Conservation (phyloP, 257 asterid genomes). For the Fraxinus americana region DNA sequence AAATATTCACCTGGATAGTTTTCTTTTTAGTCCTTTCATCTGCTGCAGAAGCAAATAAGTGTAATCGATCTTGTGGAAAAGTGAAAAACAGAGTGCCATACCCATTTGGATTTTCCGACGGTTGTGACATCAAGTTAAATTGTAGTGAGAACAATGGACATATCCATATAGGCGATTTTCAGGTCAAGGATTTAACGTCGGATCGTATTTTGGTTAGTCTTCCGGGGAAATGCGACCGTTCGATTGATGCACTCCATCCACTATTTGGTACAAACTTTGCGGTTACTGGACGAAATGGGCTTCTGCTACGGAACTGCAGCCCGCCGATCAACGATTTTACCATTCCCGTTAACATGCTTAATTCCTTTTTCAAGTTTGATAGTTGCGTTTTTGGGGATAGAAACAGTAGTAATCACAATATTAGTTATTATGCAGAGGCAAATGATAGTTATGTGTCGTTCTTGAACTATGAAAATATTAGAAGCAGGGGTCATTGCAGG, state of each 20-base stretch:
- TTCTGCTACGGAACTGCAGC: slow-evolving; percentile 32
- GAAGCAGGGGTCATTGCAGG: slow-evolving; percentile 4
- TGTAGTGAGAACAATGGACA: slow-evolving; percentile 26
- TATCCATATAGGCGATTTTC: slow-evolving; percentile 30
- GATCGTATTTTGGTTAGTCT: slow-evolving; percentile 29
- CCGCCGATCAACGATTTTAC: slow-evolving; percentile 20
- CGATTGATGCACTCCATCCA: slow-evolving; percentile 23
- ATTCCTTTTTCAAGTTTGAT: background rate
- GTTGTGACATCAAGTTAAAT: slow-evolving; percentile 33
- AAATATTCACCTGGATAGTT: slow-evolving; percentile 11
- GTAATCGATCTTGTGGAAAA: slow-evolving; percentile 24
- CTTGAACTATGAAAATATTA: slow-evolving; percentile 15
- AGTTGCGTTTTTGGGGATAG: slow-evolving; percentile 18
- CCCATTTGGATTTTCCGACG: slow-evolving; percentile 44
- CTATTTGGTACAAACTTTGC: slow-evolving; percentile 21
- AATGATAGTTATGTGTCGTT: background rate
- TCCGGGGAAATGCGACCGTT: slow-evolving; percentile 37
- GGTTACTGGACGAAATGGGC: slow-evolving; percentile 34
- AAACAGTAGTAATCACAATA: background rate
- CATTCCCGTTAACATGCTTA: slow-evolving; percentile 17
- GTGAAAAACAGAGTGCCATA: slow-evolving; percentile 17
- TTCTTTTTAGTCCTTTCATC: slow-evolving; percentile 7
- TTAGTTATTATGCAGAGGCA: slow-evolving; percentile 33
- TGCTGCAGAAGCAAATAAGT: background rate
- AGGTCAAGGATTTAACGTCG: slow-evolving; percentile 33